phyloP scores from a whole-genome alignment of 768 basidiomycete genomes.

The Tubosaeta sp. region DNA sequence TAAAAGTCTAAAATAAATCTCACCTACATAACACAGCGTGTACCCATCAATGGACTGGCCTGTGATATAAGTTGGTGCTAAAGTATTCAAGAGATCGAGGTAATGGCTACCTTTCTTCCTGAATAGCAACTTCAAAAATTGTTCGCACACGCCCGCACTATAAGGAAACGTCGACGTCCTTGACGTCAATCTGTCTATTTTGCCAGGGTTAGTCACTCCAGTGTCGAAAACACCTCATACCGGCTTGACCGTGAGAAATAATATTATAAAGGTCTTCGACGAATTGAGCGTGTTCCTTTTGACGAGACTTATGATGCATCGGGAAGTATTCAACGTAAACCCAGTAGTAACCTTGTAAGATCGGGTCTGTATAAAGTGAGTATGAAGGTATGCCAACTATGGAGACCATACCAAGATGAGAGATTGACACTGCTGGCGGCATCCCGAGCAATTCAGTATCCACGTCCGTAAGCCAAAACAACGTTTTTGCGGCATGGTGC shows the following conservation, averaged over 20 bases:
- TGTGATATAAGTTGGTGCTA: not conserved
- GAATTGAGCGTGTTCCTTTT: constrained; percentile 24
- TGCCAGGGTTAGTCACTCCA: no score
- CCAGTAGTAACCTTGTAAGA: constrained; percentile 41
- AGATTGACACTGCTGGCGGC: constrained; percentile 38
- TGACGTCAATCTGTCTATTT: constrained; percentile 53
- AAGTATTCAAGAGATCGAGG: not conserved
- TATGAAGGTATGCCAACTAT: constrained; percentile 6
- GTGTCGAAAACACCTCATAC: constrained; percentile 27
- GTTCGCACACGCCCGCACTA: constrained; percentile 38
- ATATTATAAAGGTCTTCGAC: constrained; percentile 49
- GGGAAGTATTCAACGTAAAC: constrained; percentile 56
- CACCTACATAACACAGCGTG: constrained; percentile 37
- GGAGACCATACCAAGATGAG: constrained; percentile 39
- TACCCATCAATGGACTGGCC: constrained; percentile 38
- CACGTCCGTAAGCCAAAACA: constrained; percentile 51
- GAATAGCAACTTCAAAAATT: constrained; percentile 44
- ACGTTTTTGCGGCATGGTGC: constrained; percentile 39
- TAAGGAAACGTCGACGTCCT: constrained; percentile 54
- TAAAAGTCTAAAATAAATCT: constrained; percentile 12
- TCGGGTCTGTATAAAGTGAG: not conserved
- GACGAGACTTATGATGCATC: constrained; percentile 44
- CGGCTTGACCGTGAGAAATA: constrained; percentile 48
- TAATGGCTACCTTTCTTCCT: constrained; percentile 34
- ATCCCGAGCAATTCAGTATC: constrained; percentile 41